phyloP scores from a whole-genome alignment of 208 protist species.

The Leishmania amazonensis region DNA sequence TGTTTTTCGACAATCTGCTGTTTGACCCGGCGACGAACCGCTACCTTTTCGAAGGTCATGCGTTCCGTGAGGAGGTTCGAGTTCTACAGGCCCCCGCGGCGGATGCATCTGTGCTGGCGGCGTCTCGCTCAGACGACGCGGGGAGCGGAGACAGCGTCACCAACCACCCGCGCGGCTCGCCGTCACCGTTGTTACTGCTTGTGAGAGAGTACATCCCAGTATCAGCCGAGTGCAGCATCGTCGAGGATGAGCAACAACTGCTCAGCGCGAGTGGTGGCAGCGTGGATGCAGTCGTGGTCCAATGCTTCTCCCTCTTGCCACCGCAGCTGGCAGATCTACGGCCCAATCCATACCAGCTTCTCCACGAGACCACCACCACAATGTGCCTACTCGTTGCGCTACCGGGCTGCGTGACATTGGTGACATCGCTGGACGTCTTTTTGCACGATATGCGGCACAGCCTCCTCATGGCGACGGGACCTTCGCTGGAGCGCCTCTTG shows the following conservation, averaged over 20 bases:
- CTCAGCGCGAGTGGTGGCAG: neutral
- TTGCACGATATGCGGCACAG: slow-evolving; percentile 8
- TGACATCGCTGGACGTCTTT: slow-evolving; percentile 18
- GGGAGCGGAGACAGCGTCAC: neutral
- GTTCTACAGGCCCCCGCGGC: slow-evolving; percentile 37
- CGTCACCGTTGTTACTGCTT: slow-evolving; percentile 28
- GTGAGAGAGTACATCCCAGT: slow-evolving; percentile 74
- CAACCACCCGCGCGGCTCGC: no score
- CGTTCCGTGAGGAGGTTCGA: slow-evolving; percentile 75
- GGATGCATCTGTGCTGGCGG: neutral
- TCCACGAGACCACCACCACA: slow-evolving; percentile 12
- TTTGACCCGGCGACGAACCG: slow-evolving; percentile 46
- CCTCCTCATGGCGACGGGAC: neutral
- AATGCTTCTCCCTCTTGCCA: slow-evolving; percentile 71
- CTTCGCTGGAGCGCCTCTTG: neutral
- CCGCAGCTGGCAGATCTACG: slow-evolving; percentile 33
- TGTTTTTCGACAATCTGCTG: slow-evolving; percentile 68
- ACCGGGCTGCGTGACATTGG: slow-evolving; percentile 28
- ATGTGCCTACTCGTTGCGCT: slow-evolving; percentile 17
- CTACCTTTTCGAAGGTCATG: slow-evolving; percentile 67
- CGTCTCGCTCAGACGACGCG: neutral
- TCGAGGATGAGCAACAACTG: neutral
- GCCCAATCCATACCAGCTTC: slow-evolving; percentile 46
- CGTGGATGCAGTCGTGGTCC: slow-evolving; percentile 31
- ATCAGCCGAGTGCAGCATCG: neutral